Evolutionary conservation across 148 eudicot genomes (phyloP).

Genomic region (Cornus controversa): DNA sequence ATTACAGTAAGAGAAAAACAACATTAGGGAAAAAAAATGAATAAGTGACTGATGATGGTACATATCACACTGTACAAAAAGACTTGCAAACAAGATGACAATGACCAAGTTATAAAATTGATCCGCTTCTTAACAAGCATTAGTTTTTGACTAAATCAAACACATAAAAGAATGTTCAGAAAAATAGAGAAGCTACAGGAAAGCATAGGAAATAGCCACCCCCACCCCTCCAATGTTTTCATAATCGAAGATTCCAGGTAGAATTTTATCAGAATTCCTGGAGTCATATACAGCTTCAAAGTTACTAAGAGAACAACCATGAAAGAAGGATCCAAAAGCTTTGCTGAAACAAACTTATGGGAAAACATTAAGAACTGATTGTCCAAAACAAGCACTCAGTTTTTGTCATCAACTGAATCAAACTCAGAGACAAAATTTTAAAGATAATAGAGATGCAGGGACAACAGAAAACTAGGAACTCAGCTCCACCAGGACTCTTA

Average conservation of each 20-base stretch:
- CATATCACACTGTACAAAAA: neutral
- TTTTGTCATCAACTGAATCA: neutral
- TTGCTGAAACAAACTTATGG: neutral
- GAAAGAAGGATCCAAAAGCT: neutral
- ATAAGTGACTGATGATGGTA: neutral
- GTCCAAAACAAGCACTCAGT: neutral
- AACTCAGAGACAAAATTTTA: neutral
- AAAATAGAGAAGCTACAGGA: neutral
- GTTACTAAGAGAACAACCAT: neutral
- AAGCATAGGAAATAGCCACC: neutral
- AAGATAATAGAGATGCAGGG: neutral
- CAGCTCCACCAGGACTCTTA: neutral
- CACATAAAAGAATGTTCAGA: neutral
- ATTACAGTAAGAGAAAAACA: slow-evolving; percentile 1
- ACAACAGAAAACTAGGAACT: neutral
- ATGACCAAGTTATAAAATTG: neutral
- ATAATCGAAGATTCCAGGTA: neutral
- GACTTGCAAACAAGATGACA: neutral
- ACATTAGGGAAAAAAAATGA: neutral
- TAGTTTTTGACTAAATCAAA: neutral
- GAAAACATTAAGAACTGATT: neutral
- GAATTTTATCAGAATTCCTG: neutral
- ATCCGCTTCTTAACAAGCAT: slow-evolving; percentile 7
- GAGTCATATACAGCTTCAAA: neutral
- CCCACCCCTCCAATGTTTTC: neutral